These are phyloP conservation scores for Caulochytrium protostelioides DNA, from an alignment of 371 early-diverging fungal genomes.

Conservation along the genomic window DNA sequence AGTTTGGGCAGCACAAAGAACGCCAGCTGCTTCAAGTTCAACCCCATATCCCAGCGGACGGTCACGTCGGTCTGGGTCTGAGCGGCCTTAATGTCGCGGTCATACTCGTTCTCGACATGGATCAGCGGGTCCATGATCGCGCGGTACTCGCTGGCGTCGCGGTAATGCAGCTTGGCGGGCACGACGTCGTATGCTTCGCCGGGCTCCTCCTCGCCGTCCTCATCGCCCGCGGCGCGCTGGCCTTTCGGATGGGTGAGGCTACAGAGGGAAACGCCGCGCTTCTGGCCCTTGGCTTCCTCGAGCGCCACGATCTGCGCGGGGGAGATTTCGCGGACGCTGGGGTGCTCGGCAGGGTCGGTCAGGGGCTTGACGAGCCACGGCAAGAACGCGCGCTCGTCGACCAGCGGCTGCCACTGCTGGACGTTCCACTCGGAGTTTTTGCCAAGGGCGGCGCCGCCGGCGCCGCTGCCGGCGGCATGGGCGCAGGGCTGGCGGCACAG, in stretches of 20 bases:
- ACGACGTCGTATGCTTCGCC: too few species aligned
- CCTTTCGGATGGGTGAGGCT: not conserved
- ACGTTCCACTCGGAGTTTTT: constrained; percentile 93
- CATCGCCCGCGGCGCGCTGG: too few species aligned
- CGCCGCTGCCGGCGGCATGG: constrained; percentile 44
- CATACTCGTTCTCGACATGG: constrained; percentile 90
- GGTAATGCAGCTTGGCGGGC: too few species aligned
- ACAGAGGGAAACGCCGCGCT: not conserved
- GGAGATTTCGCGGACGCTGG: constrained; percentile 62
- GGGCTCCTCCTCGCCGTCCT: constrained; percentile 3
- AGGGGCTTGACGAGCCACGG: constrained; percentile 87
- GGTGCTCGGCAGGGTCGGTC: constrained; percentile 57
- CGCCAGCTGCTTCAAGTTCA: constrained; percentile 80
- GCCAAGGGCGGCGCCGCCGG: too few species aligned
- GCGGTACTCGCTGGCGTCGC: constrained; percentile 92
- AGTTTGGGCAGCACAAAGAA: constrained; percentile 80
- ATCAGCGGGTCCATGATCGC: constrained; percentile 88
- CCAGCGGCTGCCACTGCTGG: constrained; percentile 86
- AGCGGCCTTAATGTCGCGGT: constrained; percentile 78
- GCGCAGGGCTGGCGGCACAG: constrained; percentile 91
- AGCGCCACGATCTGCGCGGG: constrained; percentile 60
- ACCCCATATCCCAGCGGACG: constrained; percentile 90
- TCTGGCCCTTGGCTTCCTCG: constrained; percentile 57
- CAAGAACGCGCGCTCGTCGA: constrained; percentile 78
- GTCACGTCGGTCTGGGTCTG: constrained; percentile 89